phyloP scores from a whole-genome alignment of 345 rosid species.

The Lepidium didymum region DNA sequence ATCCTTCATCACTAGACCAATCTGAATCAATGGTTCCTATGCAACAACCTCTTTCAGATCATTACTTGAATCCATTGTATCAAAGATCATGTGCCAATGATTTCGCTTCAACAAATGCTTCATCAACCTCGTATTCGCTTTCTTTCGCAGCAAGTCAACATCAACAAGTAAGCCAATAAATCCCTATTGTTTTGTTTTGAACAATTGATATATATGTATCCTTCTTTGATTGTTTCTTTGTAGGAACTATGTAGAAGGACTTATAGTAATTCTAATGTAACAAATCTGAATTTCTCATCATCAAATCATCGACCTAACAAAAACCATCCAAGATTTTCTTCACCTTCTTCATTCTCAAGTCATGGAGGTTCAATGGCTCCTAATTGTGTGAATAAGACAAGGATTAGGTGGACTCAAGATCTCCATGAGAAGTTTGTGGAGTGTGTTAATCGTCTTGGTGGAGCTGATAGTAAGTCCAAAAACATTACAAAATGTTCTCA shows the following conservation, averaged over 20 bases:
- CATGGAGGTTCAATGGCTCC: conserved; percentile 15
- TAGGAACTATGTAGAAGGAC: conserved; percentile 28
- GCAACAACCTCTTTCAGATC: conserved; percentile 15
- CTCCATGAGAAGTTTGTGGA: conserved; percentile 84
- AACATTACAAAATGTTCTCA: not conserved
- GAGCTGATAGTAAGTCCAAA: conserved; percentile 51
- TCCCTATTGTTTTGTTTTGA: not conserved
- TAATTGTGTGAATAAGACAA: conserved; percentile 37
- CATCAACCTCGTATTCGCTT: conserved; percentile 24
- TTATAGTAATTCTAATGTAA: conserved; percentile 23
- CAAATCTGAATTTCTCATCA: conserved; percentile 27
- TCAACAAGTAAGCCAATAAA: conserved; percentile 34
- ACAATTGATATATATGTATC: not conserved
- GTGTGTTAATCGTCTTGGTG: conserved; percentile 76
- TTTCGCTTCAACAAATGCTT: not conserved
- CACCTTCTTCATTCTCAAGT: conserved; percentile 4
- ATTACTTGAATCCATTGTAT: conserved; percentile 12
- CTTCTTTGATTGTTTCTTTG: not conserved
- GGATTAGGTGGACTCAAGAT: conserved; percentile 86
- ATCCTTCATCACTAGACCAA: conserved; percentile 7
- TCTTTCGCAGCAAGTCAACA: conserved; percentile 42
- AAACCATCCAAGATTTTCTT: conserved; percentile 8
- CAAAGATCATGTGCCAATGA: conserved; percentile 7
- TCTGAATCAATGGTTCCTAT: conserved; percentile 2
- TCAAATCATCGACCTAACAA: conserved; percentile 15